Base-by-base conservation (phyloP, 805 yeast species). In the Pichia cephalocereana region DNA sequence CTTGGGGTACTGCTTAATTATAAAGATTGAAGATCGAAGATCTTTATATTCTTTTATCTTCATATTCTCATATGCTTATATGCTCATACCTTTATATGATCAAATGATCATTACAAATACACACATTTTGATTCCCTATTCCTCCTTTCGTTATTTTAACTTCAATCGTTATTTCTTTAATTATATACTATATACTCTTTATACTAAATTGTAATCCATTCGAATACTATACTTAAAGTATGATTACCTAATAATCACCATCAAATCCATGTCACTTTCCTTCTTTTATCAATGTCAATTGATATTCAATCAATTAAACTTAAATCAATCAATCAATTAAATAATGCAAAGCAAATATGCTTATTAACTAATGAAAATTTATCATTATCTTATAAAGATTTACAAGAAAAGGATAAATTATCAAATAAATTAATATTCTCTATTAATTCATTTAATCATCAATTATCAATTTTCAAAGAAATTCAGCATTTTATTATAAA, bases 1-100 rank as follows among this genome's bases (percentile, higher is more conserved):
- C 31, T 6, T 51, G 49, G 52, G 48, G 41, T 26, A 46, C 52
- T 36, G 54, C 50, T 27, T 51, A 46, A 11, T 30, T 30, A 8
- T 30, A 30, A 9, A 30, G 12, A 30, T 8, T 5, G 31, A 30
- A 30, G 9, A 30, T 30, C 12, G 31, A 30, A 30, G 9, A 19
- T 19, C 23, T 19, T 19, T 19, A 19, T 19, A 2, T 19, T 19
- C 23, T 4, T 19, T 19, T 19, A 19, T 19, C 23, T 19, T 19
- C 23, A 19, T 19, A 19, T 19, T 2, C 2, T 4, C 4, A 19
- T 19, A 19, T 19, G 23, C 2, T 19, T 19, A 19, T 19, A 19
- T 19, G 23, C 2, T 19, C 4, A 19, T 19, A 11, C 6, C 31
- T 30, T 30, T 30, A 19, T 19, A 19, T 19, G 23, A 19, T 19